Base-by-base conservation (phyloP, 805 yeast genomes). In the Starmerella powellii region DNA sequence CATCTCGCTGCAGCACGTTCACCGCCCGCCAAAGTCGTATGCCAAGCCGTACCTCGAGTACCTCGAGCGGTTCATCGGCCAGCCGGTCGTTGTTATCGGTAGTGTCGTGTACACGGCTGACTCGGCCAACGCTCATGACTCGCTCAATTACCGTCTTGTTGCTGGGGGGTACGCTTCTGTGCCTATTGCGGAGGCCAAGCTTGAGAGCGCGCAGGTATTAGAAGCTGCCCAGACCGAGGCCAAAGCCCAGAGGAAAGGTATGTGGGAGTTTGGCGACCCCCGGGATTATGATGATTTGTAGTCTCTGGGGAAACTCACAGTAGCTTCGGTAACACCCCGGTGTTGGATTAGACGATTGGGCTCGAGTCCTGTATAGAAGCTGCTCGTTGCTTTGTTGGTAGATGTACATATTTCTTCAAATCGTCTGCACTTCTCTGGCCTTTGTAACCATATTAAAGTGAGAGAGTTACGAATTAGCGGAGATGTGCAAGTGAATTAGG, bases 181-280 rank as follows among this genome's bases (percentile, higher is more conserved):
- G 19, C 65, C 66, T 44, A 45, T 18, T 15, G 29, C 39, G 8
- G 43, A 38, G 12, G 45, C 60, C 30, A 71, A 68, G 41, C 40
- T 34, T 31, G 45, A 32, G 5, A 35, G 16, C 6, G 64, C 62
- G 35, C 63, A 63, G 26, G 63, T 57, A 6, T 58, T 76, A 40
- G 43, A 63, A 37, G 59, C 55, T 26, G 63, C 66, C 2, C 79
- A 80, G 58, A 45, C 51, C 16, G 52, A 49, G 6, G 85, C 85
- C 23, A 72, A 68, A 56, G 40, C 59, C 15, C 59, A 53, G 26
- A 76, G 74, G 46, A 54, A 61, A 17, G 86, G 86, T 4, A 77
- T 82, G 56, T 80, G 87, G 87, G 75, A 76, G 60, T 76, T 72
- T 51, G 87, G 87, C 38, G 85, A 80, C 56, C 71, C 80, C 29